Evolutionary conservation across 2,329 filamentous ascomycete species (phyloP), one percentile per base, ranked within the genome.

Genomic region (Xylariaceae sp.): DNA sequence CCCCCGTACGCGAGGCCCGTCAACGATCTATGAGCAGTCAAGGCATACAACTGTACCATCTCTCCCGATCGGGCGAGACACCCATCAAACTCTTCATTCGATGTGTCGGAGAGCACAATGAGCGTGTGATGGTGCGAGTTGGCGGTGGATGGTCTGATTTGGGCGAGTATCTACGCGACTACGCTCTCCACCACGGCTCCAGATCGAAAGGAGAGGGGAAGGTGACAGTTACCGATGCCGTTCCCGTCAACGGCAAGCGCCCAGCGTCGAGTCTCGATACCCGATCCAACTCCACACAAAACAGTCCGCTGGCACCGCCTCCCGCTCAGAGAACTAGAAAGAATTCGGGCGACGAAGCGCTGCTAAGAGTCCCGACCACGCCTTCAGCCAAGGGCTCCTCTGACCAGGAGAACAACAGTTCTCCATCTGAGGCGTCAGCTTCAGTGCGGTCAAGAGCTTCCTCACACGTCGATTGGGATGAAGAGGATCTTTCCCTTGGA

Each of bases 111-210:
- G 92, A 96, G 72, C 82, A 86, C 58, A 90, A 90, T 13, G 92
- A 97, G 74, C 86, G 94, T 55, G 92, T 97, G 62, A 97, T 99
- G 94, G 94, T 99, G 6, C 89, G 94, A 42, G 93, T 99, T 10
- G 94, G 94, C 10, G 94, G 94, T 60, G 94, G 94, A n/a, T 99
- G 94, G 94, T 92, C 92, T 11, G 94, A 99, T 73, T 79, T 99
- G 17, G 93, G 89, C 44, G 94, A 97, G 73, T 99, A 97, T 70
- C 80, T 99, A 48, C 88, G 92, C 67, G 91, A 96, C 73, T 99
- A 97, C 69, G 92, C 92, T 6, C 86, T 87, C 60, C 94, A 99
- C 71, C 94, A 99, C 72, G 89, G 90, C 49, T 87, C 90, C n/a
- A 86, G 84, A 48, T 82, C 82, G 55, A 73, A 76, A 60, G 74